Evolutionary conservation across 805 yeast species (phyloP).

Genomic region (Zygoascus biomembranicola): DNA sequence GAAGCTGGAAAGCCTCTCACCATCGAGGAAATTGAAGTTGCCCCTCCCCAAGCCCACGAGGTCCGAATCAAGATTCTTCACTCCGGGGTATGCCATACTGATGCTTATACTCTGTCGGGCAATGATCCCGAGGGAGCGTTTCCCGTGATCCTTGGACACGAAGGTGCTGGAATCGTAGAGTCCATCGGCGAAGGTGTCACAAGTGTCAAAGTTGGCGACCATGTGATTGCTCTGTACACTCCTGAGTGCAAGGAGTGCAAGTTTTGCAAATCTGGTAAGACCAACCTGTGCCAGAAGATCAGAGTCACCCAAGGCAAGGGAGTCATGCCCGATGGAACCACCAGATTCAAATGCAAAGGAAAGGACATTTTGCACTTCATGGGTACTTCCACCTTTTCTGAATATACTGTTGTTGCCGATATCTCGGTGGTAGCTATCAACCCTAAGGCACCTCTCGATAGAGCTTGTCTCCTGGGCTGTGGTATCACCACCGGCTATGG

Average conservation of each 20-base stretch:
- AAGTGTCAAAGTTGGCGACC: constrained; percentile 84
- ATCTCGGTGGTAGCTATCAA: constrained; percentile 91
- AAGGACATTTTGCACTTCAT: constrained; percentile 81
- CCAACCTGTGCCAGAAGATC: constrained; percentile 91
- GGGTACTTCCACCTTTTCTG: constrained; percentile 97
- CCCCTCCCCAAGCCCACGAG: constrained; percentile 94
- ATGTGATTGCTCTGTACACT: constrained; percentile 88
- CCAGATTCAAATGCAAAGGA: constrained; percentile 72
- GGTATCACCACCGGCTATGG: constrained; percentile 99
- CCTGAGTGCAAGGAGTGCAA: constrained; percentile 96
- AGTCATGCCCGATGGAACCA: constrained; percentile 97
- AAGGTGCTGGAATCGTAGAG: constrained; percentile 97
- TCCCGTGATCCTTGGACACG: constrained; percentile 93
- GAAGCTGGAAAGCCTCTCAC: constrained; percentile 70
- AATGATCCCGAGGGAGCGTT: constrained; percentile 94
- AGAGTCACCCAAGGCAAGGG: constrained; percentile 98
- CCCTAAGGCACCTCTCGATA: constrained; percentile 73
- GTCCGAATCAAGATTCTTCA: constrained; percentile 81
- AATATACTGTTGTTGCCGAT: constrained; percentile 97
- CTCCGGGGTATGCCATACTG: constrained; percentile 98
- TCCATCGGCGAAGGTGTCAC: constrained; percentile 91
- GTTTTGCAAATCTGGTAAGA: constrained; percentile 90
- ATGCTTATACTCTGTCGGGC: constrained; percentile 93
- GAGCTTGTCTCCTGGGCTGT: constrained; percentile 90
- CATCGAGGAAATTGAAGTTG: constrained; percentile 83